Evolutionary conservation across 306 rosid species (phyloP), one percentile per base, ranked within the genome.

Genomic region (Ormosia emarginata): DNA sequence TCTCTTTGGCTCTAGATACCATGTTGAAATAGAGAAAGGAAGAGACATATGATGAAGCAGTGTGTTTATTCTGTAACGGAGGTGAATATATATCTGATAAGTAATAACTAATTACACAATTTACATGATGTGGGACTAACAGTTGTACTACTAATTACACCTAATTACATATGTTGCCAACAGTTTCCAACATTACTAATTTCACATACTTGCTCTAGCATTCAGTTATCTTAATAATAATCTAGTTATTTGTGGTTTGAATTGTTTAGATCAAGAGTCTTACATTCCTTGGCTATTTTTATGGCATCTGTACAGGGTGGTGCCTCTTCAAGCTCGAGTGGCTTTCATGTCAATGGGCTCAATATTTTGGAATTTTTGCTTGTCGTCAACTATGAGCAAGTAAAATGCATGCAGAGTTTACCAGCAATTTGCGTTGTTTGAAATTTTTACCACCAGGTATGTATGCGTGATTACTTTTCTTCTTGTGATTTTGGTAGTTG

Each of bases 311-410:
- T 81, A 46, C 84, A 95, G 99, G 98, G 90, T 89, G 77, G 94
- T 95, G 74, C 99, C 99, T 77, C 99, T 95, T 84, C 98, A 91
- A 80, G 92, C 93, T 50, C 91, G 98, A 66, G 99, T 95, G 61
- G 93, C 90, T 74, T 95, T 93, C 90, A 95, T 93, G 98, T 95
- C 94, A 13, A 72, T 82, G 89, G 97, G 94, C 44, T 93, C 98
- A 47, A 86, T 95, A 78, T 93, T 93, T 85, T 95, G 99, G 99
- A 95, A 93, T 85, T 93, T 93, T 81, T 93, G 52, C 79, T 71
- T 95, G 88, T 95, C 99, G 65, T 87, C 99, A 58, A 90, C 94
- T 36, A 88, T 95, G 94, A 90, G 89, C 91, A 93, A 93, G 92
- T 93, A 86, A 86, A 81, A 69, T 37, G 74, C 41, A 13, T 7